These are phyloP conservation scores for Rhizodiscina lignyota DNA, from an alignment of 495 filamentous ascomycete genomes.

Conservation along the genomic window DNA sequence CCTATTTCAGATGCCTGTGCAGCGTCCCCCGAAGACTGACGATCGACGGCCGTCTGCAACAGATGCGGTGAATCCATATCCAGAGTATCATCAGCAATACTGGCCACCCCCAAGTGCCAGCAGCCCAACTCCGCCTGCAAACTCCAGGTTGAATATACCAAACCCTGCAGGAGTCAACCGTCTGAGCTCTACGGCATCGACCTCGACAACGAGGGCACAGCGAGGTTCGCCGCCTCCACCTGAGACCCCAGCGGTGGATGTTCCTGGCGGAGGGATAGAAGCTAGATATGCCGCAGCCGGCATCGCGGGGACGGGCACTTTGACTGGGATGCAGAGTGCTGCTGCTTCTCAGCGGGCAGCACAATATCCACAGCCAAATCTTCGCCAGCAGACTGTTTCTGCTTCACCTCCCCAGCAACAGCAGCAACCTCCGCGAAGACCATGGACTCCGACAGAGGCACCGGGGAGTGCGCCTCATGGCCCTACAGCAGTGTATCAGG, in stretches of 20 bases:
- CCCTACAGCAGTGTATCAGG: conserved; percentile 86
- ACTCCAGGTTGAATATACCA: conserved; percentile 17
- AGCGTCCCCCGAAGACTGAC: conserved; percentile 9
- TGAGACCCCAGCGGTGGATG: conserved; percentile 69
- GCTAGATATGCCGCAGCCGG: conserved; percentile 78
- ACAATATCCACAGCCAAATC: conserved; percentile 54
- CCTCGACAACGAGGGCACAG: conserved; percentile 79
- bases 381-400: conserved; percentile 13
- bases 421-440: conserved; percentile 41
- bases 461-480: conserved; percentile 82
- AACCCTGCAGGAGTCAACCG: conserved; percentile 48
- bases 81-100: conserved; percentile 48
- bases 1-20: conserved; percentile 43
- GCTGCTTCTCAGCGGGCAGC: conserved; percentile 60
- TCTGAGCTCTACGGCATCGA: conserved; percentile 75
- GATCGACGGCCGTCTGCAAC: conserved; percentile 12
- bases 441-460: conserved; percentile 92
- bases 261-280: conserved; percentile 62
- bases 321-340: conserved; percentile 62
- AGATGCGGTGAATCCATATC: conserved; percentile 30
- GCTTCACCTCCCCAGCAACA: conserved; percentile 23
- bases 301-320: conserved; percentile 67
- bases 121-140: not conserved
- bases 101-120: conserved; percentile 33
- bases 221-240: conserved; percentile 89